phyloP scores from a whole-genome alignment of 345 rosid species.

The Citrus sp. region DNA sequence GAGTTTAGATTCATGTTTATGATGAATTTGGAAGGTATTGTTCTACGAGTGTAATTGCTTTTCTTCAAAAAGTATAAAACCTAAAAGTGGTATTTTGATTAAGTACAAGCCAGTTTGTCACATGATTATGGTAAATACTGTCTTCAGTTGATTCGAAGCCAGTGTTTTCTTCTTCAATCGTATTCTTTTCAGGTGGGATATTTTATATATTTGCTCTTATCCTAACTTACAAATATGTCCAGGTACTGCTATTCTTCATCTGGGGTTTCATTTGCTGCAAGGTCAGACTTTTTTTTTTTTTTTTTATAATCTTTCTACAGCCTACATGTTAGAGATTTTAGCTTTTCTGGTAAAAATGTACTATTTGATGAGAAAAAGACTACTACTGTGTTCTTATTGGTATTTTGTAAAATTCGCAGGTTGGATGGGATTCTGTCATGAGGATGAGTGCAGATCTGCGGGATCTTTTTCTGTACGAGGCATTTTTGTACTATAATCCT shows the following conservation, averaged over 20 bases:
- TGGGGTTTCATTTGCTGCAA: slow-evolving; percentile 87
- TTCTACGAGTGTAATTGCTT: neutral
- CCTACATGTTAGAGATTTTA: neutral
- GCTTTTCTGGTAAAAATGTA: neutral
- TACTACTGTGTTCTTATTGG: neutral
- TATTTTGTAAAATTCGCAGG: slow-evolving; percentile 39
- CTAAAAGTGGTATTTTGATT: neutral
- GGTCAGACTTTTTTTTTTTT: slow-evolving; percentile 43
- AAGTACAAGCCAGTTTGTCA: neutral
- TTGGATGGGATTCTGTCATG: slow-evolving; percentile 96
- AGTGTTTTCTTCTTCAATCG: neutral
- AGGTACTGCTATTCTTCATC: slow-evolving; percentile 72
- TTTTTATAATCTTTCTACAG: neutral
- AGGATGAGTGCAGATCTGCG: slow-evolving; percentile 79
- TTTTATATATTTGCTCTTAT: slow-evolving; percentile 11
- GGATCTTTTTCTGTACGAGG: slow-evolving; percentile 88
- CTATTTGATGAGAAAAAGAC: neutral
- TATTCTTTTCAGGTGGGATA: neutral
- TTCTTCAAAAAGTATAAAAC: neutral
- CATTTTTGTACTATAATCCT: slow-evolving; percentile 94
- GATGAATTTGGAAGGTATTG: too few species aligned
- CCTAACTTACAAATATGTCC: slow-evolving; percentile 25
- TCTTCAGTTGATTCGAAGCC: neutral
- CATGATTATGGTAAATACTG: neutral
- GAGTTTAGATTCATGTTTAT: neutral